Evolutionary conservation across 208 protist species (phyloP), one percentile per base, ranked within the genome.

Genomic region (Leishmania tarentolae): DNA sequence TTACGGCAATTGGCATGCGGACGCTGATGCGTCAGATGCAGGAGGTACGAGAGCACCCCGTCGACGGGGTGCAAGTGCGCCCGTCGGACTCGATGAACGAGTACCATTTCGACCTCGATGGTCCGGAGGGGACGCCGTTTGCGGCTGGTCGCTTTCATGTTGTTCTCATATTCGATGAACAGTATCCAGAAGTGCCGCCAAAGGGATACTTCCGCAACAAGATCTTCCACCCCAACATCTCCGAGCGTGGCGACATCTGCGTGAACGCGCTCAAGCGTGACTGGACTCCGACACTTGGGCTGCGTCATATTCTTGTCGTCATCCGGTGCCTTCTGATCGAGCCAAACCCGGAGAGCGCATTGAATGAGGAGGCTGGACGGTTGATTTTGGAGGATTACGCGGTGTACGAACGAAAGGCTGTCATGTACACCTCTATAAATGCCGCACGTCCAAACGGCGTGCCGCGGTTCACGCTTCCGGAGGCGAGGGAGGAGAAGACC

Each of bases 171-270:
- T 94, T 99, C 52, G 92, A 96, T 24, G 84, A 93, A 31, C 93
- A 99, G 40, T 99, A 99, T 82, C 99, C 99, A 5, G 74, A 87
- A n/a, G 88, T 95, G 69, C 99, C 99, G 8, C 99, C 99, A 42
- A 99, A 99, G 76, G 99, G 98, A 3, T 96, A 92, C 69, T 99
- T 99, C 88, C 81, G 98, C 57, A 99, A 99, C 9, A 99, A 99
- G 76, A 99, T 99, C 65, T 99, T 99, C 85, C 99, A 99, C 87
- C 99, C 99, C 9, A 99, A 99, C 89, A 97, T 99, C n/a, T 87
- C 98, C 40, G 93, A 95, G 46, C 93, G 95, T 47, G 99, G 99
- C 24, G 98, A 99, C 57, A 99, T 99, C 75, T 99, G 99, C 88
- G 98, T 99, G 35, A 99, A 99, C 86, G 99, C 98, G 21, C 87